Evolutionary conservation across 148 eudicot genomes (phyloP).

Genomic region (Vaccinium myrtillus): DNA sequence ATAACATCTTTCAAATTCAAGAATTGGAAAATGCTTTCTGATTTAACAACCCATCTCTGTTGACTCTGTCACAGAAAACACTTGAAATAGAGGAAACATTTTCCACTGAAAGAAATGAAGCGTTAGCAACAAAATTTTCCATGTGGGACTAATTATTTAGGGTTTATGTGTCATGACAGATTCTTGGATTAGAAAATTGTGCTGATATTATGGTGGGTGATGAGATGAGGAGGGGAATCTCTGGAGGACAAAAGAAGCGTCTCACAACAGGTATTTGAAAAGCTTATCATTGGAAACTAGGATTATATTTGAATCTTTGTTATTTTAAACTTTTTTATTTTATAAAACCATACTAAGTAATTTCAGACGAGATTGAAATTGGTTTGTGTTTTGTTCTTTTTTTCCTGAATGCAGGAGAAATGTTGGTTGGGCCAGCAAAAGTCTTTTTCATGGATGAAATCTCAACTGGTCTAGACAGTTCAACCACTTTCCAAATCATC

Average conservation of each 20-base stretch:
- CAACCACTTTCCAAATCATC: constrained; percentile 41
- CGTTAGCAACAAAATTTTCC: neutral
- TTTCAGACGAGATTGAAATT: neutral
- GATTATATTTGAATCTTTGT: neutral
- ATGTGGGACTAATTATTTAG: neutral
- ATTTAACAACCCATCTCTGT: neutral
- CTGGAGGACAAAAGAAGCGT: constrained; percentile 53
- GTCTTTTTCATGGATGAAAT: constrained; percentile 50
- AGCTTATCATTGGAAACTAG: neutral
- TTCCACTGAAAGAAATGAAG: neutral
- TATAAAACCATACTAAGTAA: neutral
- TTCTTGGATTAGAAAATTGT: constrained; percentile 41
- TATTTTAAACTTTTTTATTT: neutral
- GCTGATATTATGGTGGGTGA: constrained; percentile 45
- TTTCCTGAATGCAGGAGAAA: constrained; percentile 31
- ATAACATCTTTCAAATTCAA: neutral
- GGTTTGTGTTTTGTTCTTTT: neutral
- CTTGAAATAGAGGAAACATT: neutral
- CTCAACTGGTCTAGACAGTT: constrained; percentile 50
- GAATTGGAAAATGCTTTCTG: neutral
- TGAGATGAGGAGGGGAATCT: constrained; percentile 50
- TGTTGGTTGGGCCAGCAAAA: constrained; percentile 52
- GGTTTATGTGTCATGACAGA: constrained; percentile 13
- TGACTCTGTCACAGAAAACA: neutral
- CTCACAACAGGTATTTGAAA: constrained; percentile 34